Percentiles rank a stretch among this genome's conserved stretches.
phyloP scores from a whole-genome alignment of 1,284 basidiomycete genomes.

The Spongiforma sp. region DNA sequence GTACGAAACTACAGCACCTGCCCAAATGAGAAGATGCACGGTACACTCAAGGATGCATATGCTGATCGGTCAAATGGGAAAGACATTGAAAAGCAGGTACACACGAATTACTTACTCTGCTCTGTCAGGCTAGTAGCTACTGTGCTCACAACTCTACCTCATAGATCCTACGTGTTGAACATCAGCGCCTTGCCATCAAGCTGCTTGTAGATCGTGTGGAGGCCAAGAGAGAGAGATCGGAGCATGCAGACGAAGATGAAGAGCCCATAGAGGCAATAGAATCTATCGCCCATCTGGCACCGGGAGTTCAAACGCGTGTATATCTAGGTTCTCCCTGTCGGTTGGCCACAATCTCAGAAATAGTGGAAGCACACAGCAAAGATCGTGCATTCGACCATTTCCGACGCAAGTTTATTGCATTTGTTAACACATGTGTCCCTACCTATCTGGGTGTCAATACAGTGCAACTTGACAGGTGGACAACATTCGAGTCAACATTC shows the following conservation, averaged over 20 bases:
- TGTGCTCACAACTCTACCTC: background rate
- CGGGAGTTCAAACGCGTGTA: background rate
- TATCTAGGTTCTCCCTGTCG: background rate
- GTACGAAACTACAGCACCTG: slow-evolving; percentile 40
- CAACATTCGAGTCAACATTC: background rate
- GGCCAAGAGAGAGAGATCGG: background rate
- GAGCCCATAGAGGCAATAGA: background rate
- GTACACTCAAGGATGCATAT: slow-evolving; percentile 37
- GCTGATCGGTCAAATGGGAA: slow-evolving; percentile 37
- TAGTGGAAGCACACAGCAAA: background rate
- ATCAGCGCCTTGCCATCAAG: background rate
- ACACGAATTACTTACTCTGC: too few species aligned
- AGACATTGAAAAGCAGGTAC: slow-evolving; percentile 25
- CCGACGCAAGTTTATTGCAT: background rate
- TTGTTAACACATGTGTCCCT: background rate
- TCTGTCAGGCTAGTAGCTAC: too few species aligned
- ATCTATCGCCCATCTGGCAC: background rate
- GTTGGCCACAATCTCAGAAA: background rate
- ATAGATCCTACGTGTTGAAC: background rate
- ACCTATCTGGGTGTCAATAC: background rate
- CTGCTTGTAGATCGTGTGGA: background rate
- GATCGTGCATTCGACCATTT: background rate
- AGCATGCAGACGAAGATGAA: background rate
- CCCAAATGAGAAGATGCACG: slow-evolving; percentile 40
- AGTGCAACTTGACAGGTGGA: background rate